Conservation (phyloP, 805 yeast genomes). For the Candida takata region DNA sequence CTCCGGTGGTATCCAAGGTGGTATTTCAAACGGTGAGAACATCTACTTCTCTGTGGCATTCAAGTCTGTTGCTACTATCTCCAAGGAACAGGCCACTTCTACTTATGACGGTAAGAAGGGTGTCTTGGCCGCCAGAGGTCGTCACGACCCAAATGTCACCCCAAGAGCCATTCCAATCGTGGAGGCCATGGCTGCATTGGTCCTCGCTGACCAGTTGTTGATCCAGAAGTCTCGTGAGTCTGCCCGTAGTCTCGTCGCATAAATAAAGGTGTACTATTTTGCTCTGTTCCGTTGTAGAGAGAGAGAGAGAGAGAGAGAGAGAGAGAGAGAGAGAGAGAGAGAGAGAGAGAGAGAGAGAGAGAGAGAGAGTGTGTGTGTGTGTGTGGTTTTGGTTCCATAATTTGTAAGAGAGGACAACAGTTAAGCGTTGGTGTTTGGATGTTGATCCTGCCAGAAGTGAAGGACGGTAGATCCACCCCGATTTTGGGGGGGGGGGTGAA, state of each 20-base stretch:
- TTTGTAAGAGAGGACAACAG: too few relatives aligned
- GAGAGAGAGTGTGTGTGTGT: too few relatives aligned
- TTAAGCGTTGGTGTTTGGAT: too few relatives aligned
- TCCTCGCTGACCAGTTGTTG: slow-evolving; percentile 76
- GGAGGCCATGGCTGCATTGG: slow-evolving; percentile 97
- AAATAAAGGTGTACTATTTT: too few relatives aligned
- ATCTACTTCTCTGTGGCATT: slow-evolving; percentile 93
- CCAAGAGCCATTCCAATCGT: slow-evolving; percentile 99
- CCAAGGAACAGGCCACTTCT: slow-evolving; percentile 85
- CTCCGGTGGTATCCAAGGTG: slow-evolving; percentile 98
- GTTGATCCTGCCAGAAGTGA: too few relatives aligned
- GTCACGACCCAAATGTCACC: slow-evolving; percentile 98
- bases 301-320: too few relatives aligned
- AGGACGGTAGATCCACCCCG: too few relatives aligned
- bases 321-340: too few relatives aligned
- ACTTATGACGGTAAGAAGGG: slow-evolving; percentile 87
- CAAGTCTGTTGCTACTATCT: slow-evolving; percentile 96
- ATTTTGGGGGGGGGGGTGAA: too few relatives aligned
- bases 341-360: too few relatives aligned
- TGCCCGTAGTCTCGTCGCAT: slow-evolving; percentile 28
- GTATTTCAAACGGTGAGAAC: slow-evolving; percentile 93
- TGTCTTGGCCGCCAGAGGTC: slow-evolving; percentile 88
- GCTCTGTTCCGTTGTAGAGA: too few relatives aligned
- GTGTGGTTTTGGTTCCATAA: too few relatives aligned
- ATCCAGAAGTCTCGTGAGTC: slow-evolving; percentile 81